Percentiles rank a stretch among this genome's conserved stretches.
phyloP scores from a whole-genome alignment of 495 filamentous ascomycete species.

The Penicillium parvum region DNA sequence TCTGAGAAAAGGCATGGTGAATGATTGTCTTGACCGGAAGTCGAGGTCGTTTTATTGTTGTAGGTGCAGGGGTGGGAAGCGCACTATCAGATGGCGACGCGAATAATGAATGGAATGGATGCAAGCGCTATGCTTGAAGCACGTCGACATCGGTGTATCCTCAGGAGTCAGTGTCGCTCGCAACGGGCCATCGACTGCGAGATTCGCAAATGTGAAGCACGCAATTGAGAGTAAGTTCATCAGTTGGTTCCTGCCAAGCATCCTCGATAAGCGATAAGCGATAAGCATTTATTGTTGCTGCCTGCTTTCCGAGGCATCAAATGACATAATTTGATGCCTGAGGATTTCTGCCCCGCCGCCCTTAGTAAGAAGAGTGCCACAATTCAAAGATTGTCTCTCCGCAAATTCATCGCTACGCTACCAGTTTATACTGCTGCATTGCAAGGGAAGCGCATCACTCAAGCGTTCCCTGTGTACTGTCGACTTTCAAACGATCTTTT shows the following conservation, averaged over 20 bases:
- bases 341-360: slow-evolving; percentile 26
- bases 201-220: no score
- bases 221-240: no score
- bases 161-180: no score
- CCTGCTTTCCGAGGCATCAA: no score
- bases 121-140: no score
- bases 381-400: slow-evolving; percentile 32
- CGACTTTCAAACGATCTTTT: background rate
- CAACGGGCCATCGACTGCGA: no score
- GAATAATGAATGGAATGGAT: no score
- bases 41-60: no score
- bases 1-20: slow-evolving; percentile 35
- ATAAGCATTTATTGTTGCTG: no score
- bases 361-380: slow-evolving; percentile 30
- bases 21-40: background rate
- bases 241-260: background rate
- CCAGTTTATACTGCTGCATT: slow-evolving; percentile 5
- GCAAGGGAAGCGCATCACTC: slow-evolving; percentile 9
- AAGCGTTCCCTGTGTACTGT: slow-evolving; percentile 2
- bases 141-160: no score
- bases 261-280: slow-evolving; percentile 25
- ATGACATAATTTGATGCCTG: slow-evolving; percentile 29
- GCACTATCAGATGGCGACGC: no score
- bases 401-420: slow-evolving; percentile 14
- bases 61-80: no score